Evolutionary conservation across 2,329 filamentous ascomycete genomes (phyloP).

Genomic region (Xylaria digitata): DNA sequence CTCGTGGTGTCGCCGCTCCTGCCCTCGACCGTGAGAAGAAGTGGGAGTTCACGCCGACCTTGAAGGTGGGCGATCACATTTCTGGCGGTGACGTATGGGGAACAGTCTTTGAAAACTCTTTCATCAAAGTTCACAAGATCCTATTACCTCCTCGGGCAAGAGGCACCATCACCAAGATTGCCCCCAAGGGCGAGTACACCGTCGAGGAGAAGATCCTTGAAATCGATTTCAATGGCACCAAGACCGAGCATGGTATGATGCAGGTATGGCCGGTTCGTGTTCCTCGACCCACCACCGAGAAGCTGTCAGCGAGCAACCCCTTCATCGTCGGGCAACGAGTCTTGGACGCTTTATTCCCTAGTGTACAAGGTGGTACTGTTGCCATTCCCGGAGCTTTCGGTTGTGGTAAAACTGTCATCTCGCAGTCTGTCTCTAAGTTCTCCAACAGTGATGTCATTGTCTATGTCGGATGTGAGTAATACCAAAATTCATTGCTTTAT

Average conservation of each 20-base stretch:
- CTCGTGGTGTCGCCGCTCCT: slow-evolving; percentile 88
- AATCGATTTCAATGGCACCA: slow-evolving; percentile 96
- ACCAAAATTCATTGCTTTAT: background rate
- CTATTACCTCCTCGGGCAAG: slow-evolving; percentile 88
- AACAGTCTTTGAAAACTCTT: slow-evolving; percentile 93
- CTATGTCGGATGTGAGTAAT: slow-evolving; percentile 79
- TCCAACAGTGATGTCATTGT: slow-evolving; percentile 99
- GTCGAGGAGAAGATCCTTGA: slow-evolving; percentile 94
- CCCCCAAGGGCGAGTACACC: slow-evolving; percentile 90
- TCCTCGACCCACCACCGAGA: slow-evolving; percentile 90
- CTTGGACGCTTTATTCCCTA: slow-evolving; percentile 93
- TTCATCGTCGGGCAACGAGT: slow-evolving; percentile 98
- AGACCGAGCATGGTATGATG: slow-evolving; percentile 97
- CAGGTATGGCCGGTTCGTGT: slow-evolving; percentile 98
- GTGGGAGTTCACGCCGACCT: slow-evolving; percentile 92
- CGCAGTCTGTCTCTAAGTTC: slow-evolving; percentile 98
- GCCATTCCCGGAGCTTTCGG: slow-evolving; percentile 98
- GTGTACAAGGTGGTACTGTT: slow-evolving; percentile 96
- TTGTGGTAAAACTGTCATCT: slow-evolving; percentile 99
- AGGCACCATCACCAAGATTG: slow-evolving; percentile 91
- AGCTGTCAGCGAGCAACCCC: slow-evolving; percentile 86
- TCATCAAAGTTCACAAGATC: slow-evolving; percentile 93
- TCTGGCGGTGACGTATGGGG: slow-evolving; percentile 97
- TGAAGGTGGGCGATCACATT: slow-evolving; percentile 97
- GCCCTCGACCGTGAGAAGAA: slow-evolving; percentile 91